A percentile compares a stretch with the other conserved stretches of the same genome.
Evolutionary conservation across 192 early-diverging fungal genomes (phyloP).

Genomic region (Backusella circina): DNA sequence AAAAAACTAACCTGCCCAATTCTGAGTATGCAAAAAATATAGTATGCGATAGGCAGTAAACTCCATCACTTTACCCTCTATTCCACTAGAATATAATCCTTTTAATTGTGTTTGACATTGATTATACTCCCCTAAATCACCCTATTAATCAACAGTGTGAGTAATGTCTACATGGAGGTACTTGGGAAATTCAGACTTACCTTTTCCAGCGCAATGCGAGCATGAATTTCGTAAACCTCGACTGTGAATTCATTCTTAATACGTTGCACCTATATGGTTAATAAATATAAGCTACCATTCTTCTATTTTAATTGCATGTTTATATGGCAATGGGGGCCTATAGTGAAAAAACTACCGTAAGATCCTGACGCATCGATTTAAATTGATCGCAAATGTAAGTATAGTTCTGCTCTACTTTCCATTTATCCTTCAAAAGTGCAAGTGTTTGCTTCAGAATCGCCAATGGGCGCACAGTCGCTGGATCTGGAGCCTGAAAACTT

Average conservation of each 20-base stretch:
- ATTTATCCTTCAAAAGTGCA: slow-evolving; percentile 76
- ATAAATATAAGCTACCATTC: not conserved
- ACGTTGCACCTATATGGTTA: slow-evolving; percentile 64
- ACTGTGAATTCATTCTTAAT: slow-evolving; percentile 94
- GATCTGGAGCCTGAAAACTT: slow-evolving; percentile 74
- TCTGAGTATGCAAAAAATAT: slow-evolving; percentile 85
- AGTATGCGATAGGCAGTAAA: slow-evolving; percentile 93
- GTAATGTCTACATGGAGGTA: not conserved
- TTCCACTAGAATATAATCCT: slow-evolving; percentile 71
- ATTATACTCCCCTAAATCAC: slow-evolving; percentile 96
- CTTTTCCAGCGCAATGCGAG: slow-evolving; percentile 92
- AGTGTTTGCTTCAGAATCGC: slow-evolving; percentile 73
- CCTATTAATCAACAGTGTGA: slow-evolving; percentile 43
- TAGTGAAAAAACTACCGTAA: slow-evolving; percentile 62
- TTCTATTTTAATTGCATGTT: not conserved
- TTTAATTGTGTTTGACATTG: slow-evolving; percentile 96
- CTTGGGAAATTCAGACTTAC: slow-evolving; percentile 25
- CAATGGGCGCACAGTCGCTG: slow-evolving; percentile 86
- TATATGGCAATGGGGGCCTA: not conserved
- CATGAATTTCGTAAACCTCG: slow-evolving; percentile 92
- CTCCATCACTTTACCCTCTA: slow-evolving; percentile 79
- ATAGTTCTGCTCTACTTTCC: slow-evolving; percentile 85
- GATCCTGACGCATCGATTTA: slow-evolving; percentile 91
- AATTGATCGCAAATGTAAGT: slow-evolving; percentile 97
- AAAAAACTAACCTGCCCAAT: slow-evolving; percentile 64